These are phyloP conservation scores for Neoboletus brunneissimus DNA, from an alignment of 768 basidiomycete genomes.

Conservation along the genomic window DNA sequence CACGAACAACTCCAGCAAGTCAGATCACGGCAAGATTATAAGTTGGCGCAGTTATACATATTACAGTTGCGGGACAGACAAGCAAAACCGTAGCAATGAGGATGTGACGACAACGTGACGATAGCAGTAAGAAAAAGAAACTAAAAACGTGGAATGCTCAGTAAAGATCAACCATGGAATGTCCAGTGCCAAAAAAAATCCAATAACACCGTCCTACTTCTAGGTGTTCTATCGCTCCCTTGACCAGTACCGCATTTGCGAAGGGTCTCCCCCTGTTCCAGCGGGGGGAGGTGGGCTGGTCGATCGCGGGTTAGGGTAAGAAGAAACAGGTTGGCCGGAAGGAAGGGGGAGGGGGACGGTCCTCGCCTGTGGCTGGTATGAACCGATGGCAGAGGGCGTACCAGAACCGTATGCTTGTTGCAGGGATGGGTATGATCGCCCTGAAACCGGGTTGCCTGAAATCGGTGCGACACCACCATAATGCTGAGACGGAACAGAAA, in stretches of 20 bases:
- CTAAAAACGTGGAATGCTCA: conserved; percentile 1
- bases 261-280: conserved; percentile 23
- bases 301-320: conserved; percentile 27
- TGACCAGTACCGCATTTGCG: conserved; percentile 30
- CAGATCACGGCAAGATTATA: conserved; percentile 15
- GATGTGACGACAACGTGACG: conserved; percentile 11
- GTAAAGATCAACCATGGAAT: conserved; percentile 5
- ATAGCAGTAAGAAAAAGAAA: conserved; percentile 6
- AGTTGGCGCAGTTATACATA: conserved; percentile 2
- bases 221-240: conserved; percentile 19
- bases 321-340: conserved; percentile 23
- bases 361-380: conserved; percentile 30
- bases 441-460: conserved; percentile 23
- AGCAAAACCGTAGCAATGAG: conserved; percentile 7
- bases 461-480: conserved; percentile 27
- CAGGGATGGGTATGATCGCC: conserved; percentile 27
- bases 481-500: conserved; percentile 27
- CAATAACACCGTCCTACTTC: conserved; percentile 2
- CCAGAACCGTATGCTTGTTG: conserved; percentile 26
- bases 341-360: conserved; percentile 13
- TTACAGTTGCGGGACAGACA: conserved; percentile 19
- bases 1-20: not conserved
- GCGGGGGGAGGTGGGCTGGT: conserved; percentile 26
- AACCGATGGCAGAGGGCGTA: conserved; percentile 12
- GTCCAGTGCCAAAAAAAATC: conserved; percentile 17